phyloP scores from a whole-genome alignment of 2,329 filamentous ascomycete genomes.

The Blumeria graminis region DNA sequence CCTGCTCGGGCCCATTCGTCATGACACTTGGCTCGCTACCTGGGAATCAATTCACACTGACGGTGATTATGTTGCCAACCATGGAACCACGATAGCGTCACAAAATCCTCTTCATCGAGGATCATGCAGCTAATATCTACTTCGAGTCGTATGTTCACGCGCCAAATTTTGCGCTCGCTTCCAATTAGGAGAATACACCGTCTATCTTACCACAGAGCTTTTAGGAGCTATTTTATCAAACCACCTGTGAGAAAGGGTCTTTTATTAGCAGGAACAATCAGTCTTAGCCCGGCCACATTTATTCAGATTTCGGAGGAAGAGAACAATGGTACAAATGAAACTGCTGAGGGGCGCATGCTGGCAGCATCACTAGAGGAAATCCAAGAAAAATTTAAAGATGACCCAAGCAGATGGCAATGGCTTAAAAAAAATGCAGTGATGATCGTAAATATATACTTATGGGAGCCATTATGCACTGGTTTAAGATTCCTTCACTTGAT shows the following conservation, averaged over 20 bases:
- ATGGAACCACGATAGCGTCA: too few relatives aligned
- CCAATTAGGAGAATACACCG: too few relatives aligned
- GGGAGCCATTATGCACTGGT: slow-evolving; percentile 71
- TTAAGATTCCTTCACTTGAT: slow-evolving; percentile 71
- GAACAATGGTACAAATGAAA: slow-evolving; percentile 32
- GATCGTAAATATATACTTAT: slow-evolving; percentile 46
- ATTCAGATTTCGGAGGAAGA: slow-evolving; percentile 31
- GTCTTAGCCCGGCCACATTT: slow-evolving; percentile 30
- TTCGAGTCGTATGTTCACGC: too few relatives aligned
- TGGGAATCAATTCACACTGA: too few relatives aligned
- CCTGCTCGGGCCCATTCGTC: too few relatives aligned
- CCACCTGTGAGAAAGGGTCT: slow-evolving; percentile 7
- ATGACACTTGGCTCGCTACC: too few relatives aligned
- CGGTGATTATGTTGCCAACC: too few relatives aligned
- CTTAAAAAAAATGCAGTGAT: slow-evolving; percentile 35
- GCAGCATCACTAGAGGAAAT: slow-evolving; percentile 60
- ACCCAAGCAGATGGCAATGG: slow-evolving; percentile 33
- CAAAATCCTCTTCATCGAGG: too few relatives aligned
- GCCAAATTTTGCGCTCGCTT: too few relatives aligned
- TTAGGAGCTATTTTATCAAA: background rate
- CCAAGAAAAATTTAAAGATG: slow-evolving; percentile 37
- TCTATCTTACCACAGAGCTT: too few relatives aligned
- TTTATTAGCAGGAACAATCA: slow-evolving; percentile 9
- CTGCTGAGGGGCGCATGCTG: slow-evolving; percentile 69
- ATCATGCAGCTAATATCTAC: too few relatives aligned